Conservation (phyloP, 345 rosid genomes). For the Populus deltoides region DNA sequence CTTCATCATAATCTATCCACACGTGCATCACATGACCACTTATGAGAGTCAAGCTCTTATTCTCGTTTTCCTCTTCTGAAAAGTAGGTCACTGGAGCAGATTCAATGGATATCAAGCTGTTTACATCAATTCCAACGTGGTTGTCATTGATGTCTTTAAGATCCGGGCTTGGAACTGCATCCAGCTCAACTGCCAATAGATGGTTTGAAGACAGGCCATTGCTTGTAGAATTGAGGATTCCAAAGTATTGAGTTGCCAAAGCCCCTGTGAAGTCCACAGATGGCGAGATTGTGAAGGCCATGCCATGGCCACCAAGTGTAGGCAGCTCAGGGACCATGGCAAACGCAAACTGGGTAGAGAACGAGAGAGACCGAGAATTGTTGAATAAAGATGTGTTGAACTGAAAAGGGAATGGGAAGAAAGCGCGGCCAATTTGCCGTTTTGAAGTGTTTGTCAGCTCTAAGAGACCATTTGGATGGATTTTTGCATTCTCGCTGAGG, state of each 20-base stretch:
- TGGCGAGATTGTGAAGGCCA: slow-evolving; percentile 20
- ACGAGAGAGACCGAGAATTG: slow-evolving; percentile 12
- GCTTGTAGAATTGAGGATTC: slow-evolving; percentile 15
- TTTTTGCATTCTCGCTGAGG: slow-evolving; percentile 28
- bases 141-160: slow-evolving; percentile 6
- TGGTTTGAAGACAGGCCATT: slow-evolving; percentile 8
- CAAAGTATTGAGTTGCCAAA: slow-evolving; percentile 9
- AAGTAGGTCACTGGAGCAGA: slow-evolving; percentile 5
- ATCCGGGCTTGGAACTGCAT: not conserved
- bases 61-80: not conserved
- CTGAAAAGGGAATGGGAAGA: slow-evolving; percentile 29
- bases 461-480: slow-evolving; percentile 41
- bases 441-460: slow-evolving; percentile 43
- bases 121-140: slow-evolving; percentile 20
- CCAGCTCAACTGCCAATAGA: slow-evolving; percentile 19
- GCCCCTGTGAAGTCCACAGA: slow-evolving; percentile 8
- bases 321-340: slow-evolving; percentile 11
- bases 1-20: no score
- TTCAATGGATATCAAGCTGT: not conserved
- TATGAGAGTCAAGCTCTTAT: slow-evolving; percentile 10
- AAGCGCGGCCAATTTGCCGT: slow-evolving; percentile 39
- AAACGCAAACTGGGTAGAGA: slow-evolving; percentile 14
- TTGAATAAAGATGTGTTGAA: slow-evolving; percentile 17
- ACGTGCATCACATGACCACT: slow-evolving; percentile 12
- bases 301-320: slow-evolving; percentile 15